phyloP scores from a whole-genome alignment of 495 filamentous ascomycete species.

The Penicillium crystallinum region DNA sequence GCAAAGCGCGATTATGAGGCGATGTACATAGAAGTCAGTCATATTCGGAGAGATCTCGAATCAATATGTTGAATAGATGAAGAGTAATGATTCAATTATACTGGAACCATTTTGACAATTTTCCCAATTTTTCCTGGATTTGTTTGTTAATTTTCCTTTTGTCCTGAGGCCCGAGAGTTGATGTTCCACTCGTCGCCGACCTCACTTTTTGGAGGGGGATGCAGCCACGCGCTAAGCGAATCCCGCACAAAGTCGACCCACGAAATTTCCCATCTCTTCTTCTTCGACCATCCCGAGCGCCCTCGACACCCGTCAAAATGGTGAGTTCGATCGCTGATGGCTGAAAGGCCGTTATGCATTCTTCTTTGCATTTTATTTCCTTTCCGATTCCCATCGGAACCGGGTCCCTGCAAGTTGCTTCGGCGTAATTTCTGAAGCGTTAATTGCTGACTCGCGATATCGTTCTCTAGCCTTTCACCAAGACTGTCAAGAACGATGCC shows the following conservation, averaged over 20 bases:
- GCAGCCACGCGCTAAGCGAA: slow-evolving; percentile 45
- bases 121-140: background rate
- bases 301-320: slow-evolving; percentile 44
- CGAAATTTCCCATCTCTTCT: slow-evolving; percentile 23
- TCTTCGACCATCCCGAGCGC: slow-evolving; percentile 27
- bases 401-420: slow-evolving; percentile 97
- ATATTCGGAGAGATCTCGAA: background rate
- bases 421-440: slow-evolving; percentile 85
- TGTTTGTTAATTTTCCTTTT: background rate
- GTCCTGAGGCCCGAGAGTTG: background rate
- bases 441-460: slow-evolving; percentile 93
- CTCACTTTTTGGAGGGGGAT: slow-evolving; percentile 34
- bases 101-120: background rate
- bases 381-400: slow-evolving; percentile 18
- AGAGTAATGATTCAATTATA: background rate
- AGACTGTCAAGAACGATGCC: slow-evolving; percentile 90
- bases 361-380: slow-evolving; percentile 8
- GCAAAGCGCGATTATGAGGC: slow-evolving; percentile 35
- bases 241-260: slow-evolving; percentile 40
- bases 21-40: background rate
- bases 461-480: slow-evolving; percentile 77
- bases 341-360: slow-evolving; percentile 20
- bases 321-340: slow-evolving; percentile 36
- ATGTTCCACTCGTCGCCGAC: slow-evolving; percentile 38
- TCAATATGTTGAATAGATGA: background rate